Evolutionary conservation across 129 eudicot genomes (phyloP).

Genomic region (Smallanthus sonchifolius): DNA sequence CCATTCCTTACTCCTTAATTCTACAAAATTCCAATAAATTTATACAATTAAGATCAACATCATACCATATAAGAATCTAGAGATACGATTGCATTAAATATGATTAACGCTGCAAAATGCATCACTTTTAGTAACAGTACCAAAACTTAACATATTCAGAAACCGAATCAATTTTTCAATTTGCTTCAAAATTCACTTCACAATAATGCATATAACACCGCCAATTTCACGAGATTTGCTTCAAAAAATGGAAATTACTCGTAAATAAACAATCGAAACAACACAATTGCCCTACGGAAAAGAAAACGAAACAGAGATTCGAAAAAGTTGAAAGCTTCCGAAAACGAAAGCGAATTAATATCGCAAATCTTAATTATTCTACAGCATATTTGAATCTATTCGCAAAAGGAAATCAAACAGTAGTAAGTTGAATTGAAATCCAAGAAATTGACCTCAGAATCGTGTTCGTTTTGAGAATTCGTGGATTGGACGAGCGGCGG

Average conservation of each 20-base stretch:
- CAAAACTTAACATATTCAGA: conserved; percentile 5
- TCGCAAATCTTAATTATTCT: conserved; percentile 2
- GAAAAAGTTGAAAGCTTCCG: neutral
- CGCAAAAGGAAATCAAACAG: conserved; percentile 2
- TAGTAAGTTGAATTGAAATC: conserved; percentile 5
- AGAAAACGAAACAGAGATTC: conserved; percentile 2
- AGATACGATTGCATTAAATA: neutral
- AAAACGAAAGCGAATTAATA: conserved; percentile 7
- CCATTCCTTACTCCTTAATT: conserved; percentile 32
- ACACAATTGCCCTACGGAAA: conserved; percentile 1
- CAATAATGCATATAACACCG: neutral
- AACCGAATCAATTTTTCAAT: neutral
- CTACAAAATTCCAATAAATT: neutral
- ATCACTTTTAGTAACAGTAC: conserved; percentile 9
- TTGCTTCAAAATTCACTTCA: neutral
- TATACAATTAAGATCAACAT: conserved; percentile 1
- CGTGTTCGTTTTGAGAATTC: neutral
- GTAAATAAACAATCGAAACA: conserved; percentile 12
- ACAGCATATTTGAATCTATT: conserved; percentile 9
- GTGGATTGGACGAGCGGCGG: conserved; percentile 18
- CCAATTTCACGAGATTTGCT: conserved; percentile 10
- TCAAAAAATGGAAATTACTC: conserved; percentile 3
- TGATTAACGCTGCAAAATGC: neutral
- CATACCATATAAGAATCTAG: neutral
- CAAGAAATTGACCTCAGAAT: conserved; percentile 23